Percentiles rank a stretch among this genome's conserved stretches.
Evolutionary conservation across 164 flowering plant genomes (phyloP).

Genomic region (Saururus chinensis): DNA sequence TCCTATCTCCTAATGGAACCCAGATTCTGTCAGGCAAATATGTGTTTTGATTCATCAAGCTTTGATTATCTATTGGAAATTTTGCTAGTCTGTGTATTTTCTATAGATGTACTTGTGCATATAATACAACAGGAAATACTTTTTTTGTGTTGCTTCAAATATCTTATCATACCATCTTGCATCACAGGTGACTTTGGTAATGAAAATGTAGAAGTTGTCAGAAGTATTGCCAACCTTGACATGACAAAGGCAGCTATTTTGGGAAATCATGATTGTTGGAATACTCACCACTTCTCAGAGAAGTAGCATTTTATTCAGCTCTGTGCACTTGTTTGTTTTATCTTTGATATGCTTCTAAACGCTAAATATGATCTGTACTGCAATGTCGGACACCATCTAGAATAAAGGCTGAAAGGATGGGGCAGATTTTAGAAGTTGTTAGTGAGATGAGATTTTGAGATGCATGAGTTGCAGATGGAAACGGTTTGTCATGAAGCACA

Average conservation of each 20-base stretch:
- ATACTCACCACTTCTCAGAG: constrained; percentile 40
- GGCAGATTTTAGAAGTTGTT: too few relatives aligned
- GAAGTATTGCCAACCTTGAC: constrained; percentile 52
- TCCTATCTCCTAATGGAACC: constrained; percentile 6
- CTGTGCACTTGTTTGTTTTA: not conserved
- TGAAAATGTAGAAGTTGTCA: constrained; percentile 80
- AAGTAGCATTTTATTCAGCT: constrained; percentile 27
- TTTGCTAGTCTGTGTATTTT: not conserved
- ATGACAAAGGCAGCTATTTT: constrained; percentile 73
- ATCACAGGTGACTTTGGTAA: constrained; percentile 85
- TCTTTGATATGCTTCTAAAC: too few relatives aligned
- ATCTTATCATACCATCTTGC: not conserved
- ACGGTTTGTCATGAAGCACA: not conserved
- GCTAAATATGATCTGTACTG: too few relatives aligned
- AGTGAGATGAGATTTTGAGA: not conserved
- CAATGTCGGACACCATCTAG: too few relatives aligned
- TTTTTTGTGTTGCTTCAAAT: not conserved
- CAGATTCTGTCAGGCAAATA: not conserved
- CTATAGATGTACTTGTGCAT: not conserved
- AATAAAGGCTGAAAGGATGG: too few relatives aligned
- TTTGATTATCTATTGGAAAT: not conserved
- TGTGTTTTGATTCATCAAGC: not conserved
- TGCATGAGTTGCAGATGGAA: not conserved
- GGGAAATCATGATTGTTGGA: constrained; percentile 92
- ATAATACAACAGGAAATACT: too few relatives aligned